These are phyloP conservation scores for Astrothelium subdiscretum DNA, from an alignment of 495 filamentous ascomycete genomes.

Conservation along the genomic window DNA sequence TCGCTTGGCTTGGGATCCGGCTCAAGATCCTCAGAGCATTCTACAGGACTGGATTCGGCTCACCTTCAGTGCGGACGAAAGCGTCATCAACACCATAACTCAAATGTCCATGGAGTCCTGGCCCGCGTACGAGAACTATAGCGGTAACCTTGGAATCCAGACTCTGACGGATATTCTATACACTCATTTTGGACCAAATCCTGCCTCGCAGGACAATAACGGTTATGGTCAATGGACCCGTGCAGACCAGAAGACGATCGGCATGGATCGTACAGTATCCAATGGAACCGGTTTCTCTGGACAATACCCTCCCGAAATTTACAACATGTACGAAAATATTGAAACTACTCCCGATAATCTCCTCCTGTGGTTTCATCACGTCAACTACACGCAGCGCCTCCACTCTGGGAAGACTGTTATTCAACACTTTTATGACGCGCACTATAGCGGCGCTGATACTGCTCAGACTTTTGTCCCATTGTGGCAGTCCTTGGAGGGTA, in stretches of 20 bases:
- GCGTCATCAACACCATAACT: conserved; percentile 46
- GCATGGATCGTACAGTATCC: conserved; percentile 59
- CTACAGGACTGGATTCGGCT: conserved; percentile 55
- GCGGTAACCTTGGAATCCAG: conserved; percentile 58
- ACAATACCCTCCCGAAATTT: conserved; percentile 53
- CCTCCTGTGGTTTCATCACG: conserved; percentile 67
- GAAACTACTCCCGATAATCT: conserved; percentile 58
- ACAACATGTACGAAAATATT: conserved; percentile 44
- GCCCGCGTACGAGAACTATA: conserved; percentile 61
- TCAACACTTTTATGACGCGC: conserved; percentile 64
- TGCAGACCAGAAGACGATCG: conserved; percentile 45
- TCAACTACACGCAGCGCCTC: conserved; percentile 53
- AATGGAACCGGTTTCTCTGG: conserved; percentile 56
- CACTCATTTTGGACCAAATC: conserved; percentile 57
- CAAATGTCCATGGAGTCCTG: conserved; percentile 57
- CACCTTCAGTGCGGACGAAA: conserved; percentile 45
- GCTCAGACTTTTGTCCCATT: conserved; percentile 44
- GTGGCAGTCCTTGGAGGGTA: conserved; percentile 44
- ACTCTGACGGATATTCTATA: conserved; percentile 57
- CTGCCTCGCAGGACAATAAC: conserved; percentile 54
- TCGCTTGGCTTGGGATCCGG: conserved; percentile 51
- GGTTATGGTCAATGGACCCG: conserved; percentile 66
- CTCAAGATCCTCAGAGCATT: conserved; percentile 33
- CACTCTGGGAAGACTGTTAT: conserved; percentile 59
- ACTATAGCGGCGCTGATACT: conserved; percentile 50